These are phyloP conservation scores for Smallanthus sonchifolius DNA, from an alignment of 129 eudicot species.

Conservation along the genomic window DNA sequence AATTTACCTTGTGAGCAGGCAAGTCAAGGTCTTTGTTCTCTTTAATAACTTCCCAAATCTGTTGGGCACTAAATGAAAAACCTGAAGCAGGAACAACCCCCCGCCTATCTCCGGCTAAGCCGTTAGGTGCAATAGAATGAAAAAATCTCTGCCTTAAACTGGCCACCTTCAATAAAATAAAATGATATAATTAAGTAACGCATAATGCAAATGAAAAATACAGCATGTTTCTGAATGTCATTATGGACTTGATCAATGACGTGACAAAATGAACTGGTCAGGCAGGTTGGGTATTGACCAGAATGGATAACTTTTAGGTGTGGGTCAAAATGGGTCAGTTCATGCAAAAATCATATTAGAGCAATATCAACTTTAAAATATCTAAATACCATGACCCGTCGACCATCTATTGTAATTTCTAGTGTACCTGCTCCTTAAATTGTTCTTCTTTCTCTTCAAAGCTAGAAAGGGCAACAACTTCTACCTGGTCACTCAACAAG, in stretches of 20 bases:
- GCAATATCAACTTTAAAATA: neutral
- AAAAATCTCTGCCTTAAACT: conserved; percentile 76
- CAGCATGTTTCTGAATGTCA: neutral
- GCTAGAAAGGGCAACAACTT: conserved; percentile 92
- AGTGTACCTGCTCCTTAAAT: conserved; percentile 83
- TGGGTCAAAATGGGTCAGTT: neutral
- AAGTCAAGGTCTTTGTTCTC: conserved; percentile 98
- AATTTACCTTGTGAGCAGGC: conserved; percentile 92
- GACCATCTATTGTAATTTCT: neutral
- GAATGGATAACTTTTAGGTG: neutral
- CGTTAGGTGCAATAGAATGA: conserved; percentile 96
- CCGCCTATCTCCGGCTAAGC: conserved; percentile 98
- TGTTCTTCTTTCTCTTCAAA: conserved; percentile 98
- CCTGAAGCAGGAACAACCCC: conserved; percentile 99
- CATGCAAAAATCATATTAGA: neutral
- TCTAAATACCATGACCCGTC: neutral
- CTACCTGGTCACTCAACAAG: conserved; percentile 53
- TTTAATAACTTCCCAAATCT: conserved; percentile 92
- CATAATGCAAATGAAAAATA: neutral
- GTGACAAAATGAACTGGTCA: neutral
- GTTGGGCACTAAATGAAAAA: conserved; percentile 93
- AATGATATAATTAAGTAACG: neutral
- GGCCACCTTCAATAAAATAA: conserved; percentile 55
- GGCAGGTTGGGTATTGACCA: neutral
- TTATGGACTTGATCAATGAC: conserved; percentile 10